Evolutionary conservation across 805 yeast species (phyloP).

Genomic region (Pichia exigua): DNA sequence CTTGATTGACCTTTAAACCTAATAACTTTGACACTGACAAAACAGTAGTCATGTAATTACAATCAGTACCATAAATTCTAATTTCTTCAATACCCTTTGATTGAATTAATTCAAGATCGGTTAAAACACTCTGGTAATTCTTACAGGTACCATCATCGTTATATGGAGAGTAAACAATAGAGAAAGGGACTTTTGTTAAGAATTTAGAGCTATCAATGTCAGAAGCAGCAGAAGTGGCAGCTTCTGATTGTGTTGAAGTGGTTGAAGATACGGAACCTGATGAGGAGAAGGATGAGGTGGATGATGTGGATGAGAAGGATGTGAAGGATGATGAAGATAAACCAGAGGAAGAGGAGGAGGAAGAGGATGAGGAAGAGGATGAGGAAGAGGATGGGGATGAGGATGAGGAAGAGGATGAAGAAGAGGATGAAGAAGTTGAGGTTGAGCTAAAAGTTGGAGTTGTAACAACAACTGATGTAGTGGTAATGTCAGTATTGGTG

Average conservation of each 20-base stretch:
- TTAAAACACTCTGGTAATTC: conserved; percentile 39
- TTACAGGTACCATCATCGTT: conserved; percentile 63
- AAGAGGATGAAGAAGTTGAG: conserved; percentile 2
- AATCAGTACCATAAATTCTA: conserved; percentile 84
- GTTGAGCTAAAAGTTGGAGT: conserved; percentile 7
- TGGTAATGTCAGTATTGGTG: conserved; percentile 15
- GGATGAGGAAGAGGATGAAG: conserved; percentile 17
- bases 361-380: conserved; percentile 16
- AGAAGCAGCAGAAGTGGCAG: conserved; percentile 10
- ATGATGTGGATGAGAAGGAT: conserved; percentile 11
- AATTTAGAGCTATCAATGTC: conserved; percentile 26
- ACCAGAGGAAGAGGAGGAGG: conserved; percentile 23
- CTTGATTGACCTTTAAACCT: conserved; percentile 76
- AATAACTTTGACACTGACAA: conserved; percentile 49
- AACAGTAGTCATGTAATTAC: conserved; percentile 58
- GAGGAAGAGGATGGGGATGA: conserved; percentile 16
- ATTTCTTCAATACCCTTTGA: conserved; percentile 56
- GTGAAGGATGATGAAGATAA: conserved; percentile 23
- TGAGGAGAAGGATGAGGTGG: too few relatives aligned
- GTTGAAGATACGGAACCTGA: conserved; percentile 22
- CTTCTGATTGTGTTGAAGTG: not conserved
- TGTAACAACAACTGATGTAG: conserved; percentile 11
- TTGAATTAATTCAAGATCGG: conserved; percentile 52
- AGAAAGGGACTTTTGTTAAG: conserved; percentile 36
- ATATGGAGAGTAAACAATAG: conserved; percentile 76